phyloP scores from a whole-genome alignment of 441 rosid genomes.

The Adansonia gregorii region DNA sequence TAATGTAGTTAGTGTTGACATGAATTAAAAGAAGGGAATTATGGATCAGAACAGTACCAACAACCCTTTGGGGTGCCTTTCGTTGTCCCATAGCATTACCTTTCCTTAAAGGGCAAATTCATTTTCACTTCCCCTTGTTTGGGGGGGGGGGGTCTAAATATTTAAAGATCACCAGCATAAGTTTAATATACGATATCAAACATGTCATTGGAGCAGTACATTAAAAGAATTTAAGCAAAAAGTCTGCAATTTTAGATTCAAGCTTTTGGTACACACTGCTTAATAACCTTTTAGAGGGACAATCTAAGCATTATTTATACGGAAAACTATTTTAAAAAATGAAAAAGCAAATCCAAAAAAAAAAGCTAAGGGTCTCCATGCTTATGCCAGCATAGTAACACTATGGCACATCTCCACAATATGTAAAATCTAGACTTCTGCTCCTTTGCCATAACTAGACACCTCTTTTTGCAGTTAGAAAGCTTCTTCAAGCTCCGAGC shows the following conservation, averaged over 20 bases:
- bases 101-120: too few species aligned
- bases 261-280: background rate
- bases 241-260: background rate
- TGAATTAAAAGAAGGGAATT: background rate
- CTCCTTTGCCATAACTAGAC: conserved; percentile 23
- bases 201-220: background rate
- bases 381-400: conserved; percentile 21
- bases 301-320: background rate
- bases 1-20: conserved; percentile 10
- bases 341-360: background rate
- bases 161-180: background rate
- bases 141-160: too few species aligned
- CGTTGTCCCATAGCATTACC: background rate
- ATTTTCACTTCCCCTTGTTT: background rate
- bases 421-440: conserved; percentile 22
- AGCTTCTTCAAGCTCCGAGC: conserved; percentile 8
- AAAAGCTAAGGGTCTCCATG: background rate
- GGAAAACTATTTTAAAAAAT: background rate
- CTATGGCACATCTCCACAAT: conserved; percentile 13
- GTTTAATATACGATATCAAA: too few species aligned
- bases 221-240: background rate
- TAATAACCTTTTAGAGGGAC: background rate
- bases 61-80: background rate
- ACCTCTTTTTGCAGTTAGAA: conserved; percentile 10
- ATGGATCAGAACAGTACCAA: conserved; percentile 13